Base-by-base conservation (phyloP, 805 yeast genomes). In the Maudiozyma serrabonitensis region DNA sequence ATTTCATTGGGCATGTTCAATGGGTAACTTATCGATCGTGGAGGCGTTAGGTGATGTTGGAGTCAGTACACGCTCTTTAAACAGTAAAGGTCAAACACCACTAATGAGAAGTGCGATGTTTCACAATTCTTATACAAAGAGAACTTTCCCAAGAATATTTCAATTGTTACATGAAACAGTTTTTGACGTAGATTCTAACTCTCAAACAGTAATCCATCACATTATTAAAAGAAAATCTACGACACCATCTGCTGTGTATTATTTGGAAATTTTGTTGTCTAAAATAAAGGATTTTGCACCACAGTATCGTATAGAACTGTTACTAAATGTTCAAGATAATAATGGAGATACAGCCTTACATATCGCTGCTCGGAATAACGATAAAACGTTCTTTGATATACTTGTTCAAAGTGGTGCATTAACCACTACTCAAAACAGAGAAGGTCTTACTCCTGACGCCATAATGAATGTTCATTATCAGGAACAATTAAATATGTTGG, bases 1-100 rank as follows among this genome's bases (percentile, higher is more conserved):
- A 1, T 81, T 93, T 56, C 99, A 93, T 67, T 93, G 98, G 97
- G 95, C 98, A 0, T 88, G 97, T 52, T 85, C 98, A 0, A 88
- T 93, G 78, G 99, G 98, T 3, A 87, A 83, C 62, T 68, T 84
- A 34, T 77, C 76, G 44, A 81, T 90, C 68, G 81, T 87, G 49
- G 93, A 84, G 56, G 76, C 89, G 13, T 73, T 93, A 41, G 68
- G 87, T 31, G 73, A 80, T 28, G 79, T 83, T 39, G 95, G 96
- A 4, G 93, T 95, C 2, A 64, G 56, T 47, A 52, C 54, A 78
- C 82, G 67, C 76, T 79, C 49, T 3, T 67, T 76, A 15, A 85
- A 85, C 58, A 75, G 80, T 52, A 75, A 76, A 43, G 96, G 96
- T 0, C 87, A 90, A 61, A 90, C 89, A 21, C 95, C 98, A 4